Evolutionary conservation across 2,329 filamentous ascomycete species (phyloP).

Genomic region (Chaetomium sp.): DNA sequence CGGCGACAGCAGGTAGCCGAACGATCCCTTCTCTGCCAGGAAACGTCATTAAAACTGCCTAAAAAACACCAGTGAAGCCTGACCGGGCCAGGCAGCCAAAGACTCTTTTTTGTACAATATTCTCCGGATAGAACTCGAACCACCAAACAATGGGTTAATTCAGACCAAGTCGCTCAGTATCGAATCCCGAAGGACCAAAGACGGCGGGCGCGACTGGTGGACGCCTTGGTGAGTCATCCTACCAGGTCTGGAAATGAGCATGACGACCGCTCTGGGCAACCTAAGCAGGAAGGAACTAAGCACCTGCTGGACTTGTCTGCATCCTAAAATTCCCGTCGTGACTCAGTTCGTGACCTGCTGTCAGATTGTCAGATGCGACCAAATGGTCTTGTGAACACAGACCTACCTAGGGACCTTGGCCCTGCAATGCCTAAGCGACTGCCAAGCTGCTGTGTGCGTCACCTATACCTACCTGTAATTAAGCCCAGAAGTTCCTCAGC

Average conservation of each 20-base stretch:
- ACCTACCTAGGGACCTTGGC: no score
- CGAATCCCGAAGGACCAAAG: neutral
- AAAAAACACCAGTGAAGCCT: neutral
- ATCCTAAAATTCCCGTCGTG: constrained; percentile 8
- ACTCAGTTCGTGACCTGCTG: constrained; percentile 17
- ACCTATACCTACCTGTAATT: no score
- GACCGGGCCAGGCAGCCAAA: no score
- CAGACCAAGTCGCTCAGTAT: constrained; percentile 22
- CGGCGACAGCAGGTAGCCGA: no score
- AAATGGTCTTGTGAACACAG: constrained; percentile 9
- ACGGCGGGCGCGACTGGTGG: no score
- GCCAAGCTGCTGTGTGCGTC: neutral
- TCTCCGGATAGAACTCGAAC: neutral
- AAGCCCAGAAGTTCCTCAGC: neutral
- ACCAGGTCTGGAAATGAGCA: constrained; percentile 17
- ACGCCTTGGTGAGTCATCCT: constrained; percentile 22
- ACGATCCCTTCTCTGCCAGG: neutral
- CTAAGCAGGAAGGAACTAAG: neutral
- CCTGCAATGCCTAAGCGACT: neutral
- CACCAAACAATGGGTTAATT: neutral
- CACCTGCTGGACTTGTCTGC: neutral
- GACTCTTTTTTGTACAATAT: neutral
- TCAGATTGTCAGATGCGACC: neutral
- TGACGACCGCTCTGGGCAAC: constrained; percentile 5
- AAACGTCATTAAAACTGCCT: constrained; percentile 11